Evolutionary conservation across 75 land plant species (phyloP).

Genomic region (Larix kaempferi): DNA sequence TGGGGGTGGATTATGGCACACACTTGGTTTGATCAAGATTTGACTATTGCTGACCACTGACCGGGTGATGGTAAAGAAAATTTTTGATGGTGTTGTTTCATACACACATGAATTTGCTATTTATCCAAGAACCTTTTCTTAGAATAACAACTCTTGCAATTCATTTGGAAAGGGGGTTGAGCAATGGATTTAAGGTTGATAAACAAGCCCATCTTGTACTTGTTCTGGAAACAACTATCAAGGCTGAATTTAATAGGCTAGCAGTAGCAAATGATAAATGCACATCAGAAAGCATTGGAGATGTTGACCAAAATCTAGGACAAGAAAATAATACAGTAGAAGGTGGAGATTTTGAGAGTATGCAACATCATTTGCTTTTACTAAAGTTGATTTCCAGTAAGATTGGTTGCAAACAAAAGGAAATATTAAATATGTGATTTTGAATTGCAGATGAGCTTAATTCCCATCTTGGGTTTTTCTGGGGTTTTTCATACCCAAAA

Average conservation of each 20-base stretch:
- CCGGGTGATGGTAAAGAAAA: slow-evolving; percentile 56
- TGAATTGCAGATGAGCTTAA: slow-evolving; percentile 87
- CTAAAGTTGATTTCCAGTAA: slow-evolving; percentile 64
- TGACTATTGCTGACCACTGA: slow-evolving; percentile 89
- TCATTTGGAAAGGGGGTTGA: slow-evolving; percentile 81
- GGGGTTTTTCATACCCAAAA: no score
- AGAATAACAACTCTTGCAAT: slow-evolving; percentile 92
- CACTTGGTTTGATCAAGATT: slow-evolving; percentile 98
- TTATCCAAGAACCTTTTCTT: slow-evolving; percentile 81
- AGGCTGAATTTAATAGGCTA: slow-evolving; percentile 72
- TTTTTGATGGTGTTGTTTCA: slow-evolving; percentile 38
- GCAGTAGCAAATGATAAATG: slow-evolving; percentile 24
- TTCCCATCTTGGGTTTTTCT: no score
- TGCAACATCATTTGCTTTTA: slow-evolving; percentile 54
- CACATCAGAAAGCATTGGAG: slow-evolving; percentile 7
- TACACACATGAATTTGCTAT: slow-evolving; percentile 76
- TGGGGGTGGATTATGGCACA: slow-evolving; percentile 98
- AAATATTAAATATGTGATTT: slow-evolving; percentile 75
- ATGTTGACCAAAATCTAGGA: slow-evolving; percentile 2
- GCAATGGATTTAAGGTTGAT: slow-evolving; percentile 88
- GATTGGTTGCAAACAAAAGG: slow-evolving; percentile 65
- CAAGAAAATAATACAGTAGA: slow-evolving; percentile 10
- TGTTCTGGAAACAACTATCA: slow-evolving; percentile 75
- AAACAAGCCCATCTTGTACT: slow-evolving; percentile 83
- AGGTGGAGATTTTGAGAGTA: slow-evolving; percentile 11